phyloP scores from a whole-genome alignment of 2,329 filamentous ascomycete genomes.

The Parafenestella ontariensis region DNA sequence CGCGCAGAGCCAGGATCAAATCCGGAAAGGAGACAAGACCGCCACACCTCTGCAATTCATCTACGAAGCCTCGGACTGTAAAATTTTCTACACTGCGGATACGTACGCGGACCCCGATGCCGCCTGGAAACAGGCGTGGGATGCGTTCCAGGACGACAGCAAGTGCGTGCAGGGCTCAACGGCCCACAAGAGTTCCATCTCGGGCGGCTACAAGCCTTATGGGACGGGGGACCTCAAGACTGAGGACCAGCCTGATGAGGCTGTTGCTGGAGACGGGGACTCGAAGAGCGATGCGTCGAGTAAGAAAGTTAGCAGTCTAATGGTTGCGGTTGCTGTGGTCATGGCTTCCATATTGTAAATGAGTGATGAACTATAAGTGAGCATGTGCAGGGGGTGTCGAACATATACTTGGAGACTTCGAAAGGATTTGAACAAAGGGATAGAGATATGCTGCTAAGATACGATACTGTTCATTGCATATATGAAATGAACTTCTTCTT shows the following conservation, averaged over 20 bases:
- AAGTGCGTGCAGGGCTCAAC: slow-evolving; percentile 36
- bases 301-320: slow-evolving; percentile 1
- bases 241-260: slow-evolving; percentile 22
- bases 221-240: slow-evolving; percentile 24
- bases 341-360: slow-evolving; percentile 9
- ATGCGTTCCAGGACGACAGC: slow-evolving; percentile 24
- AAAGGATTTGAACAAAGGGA: neutral
- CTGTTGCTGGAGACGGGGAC: neutral
- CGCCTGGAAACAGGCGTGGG: slow-evolving; percentile 57
- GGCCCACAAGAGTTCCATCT: slow-evolving; percentile 29
- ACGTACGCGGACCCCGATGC: slow-evolving; percentile 58
- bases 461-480: neutral
- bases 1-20: slow-evolving; percentile 30
- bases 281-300: slow-evolving; percentile 1
- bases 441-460: neutral
- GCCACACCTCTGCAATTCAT: slow-evolving; percentile 63
- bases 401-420: neutral
- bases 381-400: neutral
- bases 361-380: neutral
- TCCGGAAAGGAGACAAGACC: slow-evolving; percentile 41
- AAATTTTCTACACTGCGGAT: slow-evolving; percentile 64
- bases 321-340: slow-evolving; percentile 5
- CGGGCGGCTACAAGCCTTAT: slow-evolving; percentile 35
- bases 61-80: slow-evolving; percentile 67
- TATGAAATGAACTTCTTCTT: too few relatives aligned